Percentiles rank a stretch among this genome's conserved stretches.
These are phyloP conservation scores for Vitrella brassicaformis DNA, from an alignment of 73 alveolate genomes.

Conservation along the genomic window DNA sequence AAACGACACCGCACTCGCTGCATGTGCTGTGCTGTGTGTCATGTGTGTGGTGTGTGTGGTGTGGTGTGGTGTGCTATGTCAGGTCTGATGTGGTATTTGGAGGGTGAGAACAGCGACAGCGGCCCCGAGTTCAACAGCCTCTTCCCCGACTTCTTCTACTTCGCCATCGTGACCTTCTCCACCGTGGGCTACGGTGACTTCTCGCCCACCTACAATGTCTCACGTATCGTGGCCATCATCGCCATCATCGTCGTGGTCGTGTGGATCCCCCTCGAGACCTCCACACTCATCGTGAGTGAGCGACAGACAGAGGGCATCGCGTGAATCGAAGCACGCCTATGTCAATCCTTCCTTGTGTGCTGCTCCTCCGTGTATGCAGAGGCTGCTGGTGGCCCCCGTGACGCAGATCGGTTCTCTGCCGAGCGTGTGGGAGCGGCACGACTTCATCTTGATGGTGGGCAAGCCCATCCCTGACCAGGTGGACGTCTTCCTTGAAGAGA, in stretches of 20 bases:
- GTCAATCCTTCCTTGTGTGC: too few species aligned
- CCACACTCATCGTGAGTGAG: too few species aligned
- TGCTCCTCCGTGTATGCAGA: too few species aligned
- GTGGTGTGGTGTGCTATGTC: too few species aligned
- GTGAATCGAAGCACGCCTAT: too few species aligned
- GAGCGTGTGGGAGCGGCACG: background rate
- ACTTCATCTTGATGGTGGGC: background rate
- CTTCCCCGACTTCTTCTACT: background rate
- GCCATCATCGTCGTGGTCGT: background rate
- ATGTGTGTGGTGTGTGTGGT: too few species aligned
- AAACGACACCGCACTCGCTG: too few species aligned
- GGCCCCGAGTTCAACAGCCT: background rate
- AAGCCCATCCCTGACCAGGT: background rate
- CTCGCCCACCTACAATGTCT: background rate
- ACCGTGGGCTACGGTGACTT: background rate
- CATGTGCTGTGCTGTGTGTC: too few species aligned
- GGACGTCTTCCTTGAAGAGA: background rate
- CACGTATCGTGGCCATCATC: background rate
- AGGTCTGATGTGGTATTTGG: background rate
- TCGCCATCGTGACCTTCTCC: background rate
- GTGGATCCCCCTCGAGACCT: constrained; percentile 1
- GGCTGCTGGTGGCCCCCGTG: background rate
- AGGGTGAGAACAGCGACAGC: background rate
- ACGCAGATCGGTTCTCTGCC: background rate
- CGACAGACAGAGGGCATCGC: too few species aligned